phyloP scores from a whole-genome alignment of 75 land plant genomes.

The Cunninghamia lanceolata region DNA sequence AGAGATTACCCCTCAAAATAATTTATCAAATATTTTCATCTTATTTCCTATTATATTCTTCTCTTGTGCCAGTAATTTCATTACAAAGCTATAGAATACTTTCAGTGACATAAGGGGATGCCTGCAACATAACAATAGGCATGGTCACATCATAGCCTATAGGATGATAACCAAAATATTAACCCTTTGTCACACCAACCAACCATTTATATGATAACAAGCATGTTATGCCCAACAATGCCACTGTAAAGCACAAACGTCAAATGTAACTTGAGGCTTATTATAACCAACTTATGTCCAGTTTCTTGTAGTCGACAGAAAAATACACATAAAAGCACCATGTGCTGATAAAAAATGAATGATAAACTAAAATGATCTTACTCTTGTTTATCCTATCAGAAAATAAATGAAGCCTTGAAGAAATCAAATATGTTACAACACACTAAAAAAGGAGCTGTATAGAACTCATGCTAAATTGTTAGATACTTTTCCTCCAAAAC shows the following conservation, averaged over 20 bases:
- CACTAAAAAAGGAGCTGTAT: neutral
- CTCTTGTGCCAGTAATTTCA: no score
- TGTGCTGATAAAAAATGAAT: neutral
- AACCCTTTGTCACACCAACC: neutral
- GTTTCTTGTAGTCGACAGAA: neutral
- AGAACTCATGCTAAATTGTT: neutral
- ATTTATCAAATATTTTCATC: no score
- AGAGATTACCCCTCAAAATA: no score
- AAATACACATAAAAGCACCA: neutral
- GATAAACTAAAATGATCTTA: neutral
- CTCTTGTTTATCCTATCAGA: neutral
- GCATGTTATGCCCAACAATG: neutral
- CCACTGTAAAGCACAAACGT: neutral
- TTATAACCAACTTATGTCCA: neutral
- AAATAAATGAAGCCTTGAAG: neutral
- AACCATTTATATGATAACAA: neutral
- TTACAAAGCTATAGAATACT: no score
- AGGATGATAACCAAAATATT: neutral
- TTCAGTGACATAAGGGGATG: neutral
- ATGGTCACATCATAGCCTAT: neutral
- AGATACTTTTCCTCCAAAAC: neutral
- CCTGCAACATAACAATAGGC: no score
- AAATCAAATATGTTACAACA: neutral
- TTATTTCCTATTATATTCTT: no score
- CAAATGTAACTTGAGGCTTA: no score